A percentile compares a stretch with the other conserved stretches of the same genome.
Evolutionary conservation across 1,139 yeast genomes (phyloP).

Genomic region (Torulaspora globosa): DNA sequence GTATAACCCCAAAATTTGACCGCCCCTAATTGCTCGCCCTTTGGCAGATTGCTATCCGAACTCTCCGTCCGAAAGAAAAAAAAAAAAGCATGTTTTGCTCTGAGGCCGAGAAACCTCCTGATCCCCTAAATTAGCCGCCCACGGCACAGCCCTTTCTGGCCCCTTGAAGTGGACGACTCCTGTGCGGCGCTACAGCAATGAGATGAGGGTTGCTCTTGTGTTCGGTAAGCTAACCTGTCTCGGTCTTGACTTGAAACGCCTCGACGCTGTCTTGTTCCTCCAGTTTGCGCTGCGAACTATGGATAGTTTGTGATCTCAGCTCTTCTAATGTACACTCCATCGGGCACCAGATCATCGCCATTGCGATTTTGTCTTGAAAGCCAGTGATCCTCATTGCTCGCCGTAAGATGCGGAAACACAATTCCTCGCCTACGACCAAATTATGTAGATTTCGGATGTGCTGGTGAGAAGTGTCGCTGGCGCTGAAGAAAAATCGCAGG

Average conservation of each 20-base stretch:
- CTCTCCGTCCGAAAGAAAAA: neutral
- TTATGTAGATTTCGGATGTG: neutral
- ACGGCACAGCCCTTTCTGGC: neutral
- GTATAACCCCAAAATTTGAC: neutral
- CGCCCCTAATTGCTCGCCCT: neutral
- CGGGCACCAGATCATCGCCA: constrained; percentile 25
- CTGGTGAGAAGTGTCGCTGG: neutral
- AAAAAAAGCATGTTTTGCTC: no score
- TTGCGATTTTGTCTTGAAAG: neutral
- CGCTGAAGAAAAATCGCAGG: constrained; percentile 2
- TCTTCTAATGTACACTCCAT: constrained; percentile 29
- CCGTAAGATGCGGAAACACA: constrained; percentile 8
- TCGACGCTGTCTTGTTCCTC: neutral
- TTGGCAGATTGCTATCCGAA: neutral
- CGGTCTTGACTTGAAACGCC: neutral
- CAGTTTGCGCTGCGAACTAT: neutral
- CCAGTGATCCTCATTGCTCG: neutral
- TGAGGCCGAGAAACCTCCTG: no score
- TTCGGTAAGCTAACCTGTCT: neutral
- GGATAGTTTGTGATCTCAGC: constrained; percentile 16
- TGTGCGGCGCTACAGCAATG: no score
- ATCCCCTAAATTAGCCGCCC: neutral
- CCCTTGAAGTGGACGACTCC: neutral
- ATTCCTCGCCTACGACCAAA: constrained; percentile 5
- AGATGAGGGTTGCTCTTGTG: no score